Evolutionary conservation across 2,329 filamentous ascomycete species (phyloP), one percentile per base, ranked within the genome.

Genomic region (Thielaviopsis ethacetica): DNA sequence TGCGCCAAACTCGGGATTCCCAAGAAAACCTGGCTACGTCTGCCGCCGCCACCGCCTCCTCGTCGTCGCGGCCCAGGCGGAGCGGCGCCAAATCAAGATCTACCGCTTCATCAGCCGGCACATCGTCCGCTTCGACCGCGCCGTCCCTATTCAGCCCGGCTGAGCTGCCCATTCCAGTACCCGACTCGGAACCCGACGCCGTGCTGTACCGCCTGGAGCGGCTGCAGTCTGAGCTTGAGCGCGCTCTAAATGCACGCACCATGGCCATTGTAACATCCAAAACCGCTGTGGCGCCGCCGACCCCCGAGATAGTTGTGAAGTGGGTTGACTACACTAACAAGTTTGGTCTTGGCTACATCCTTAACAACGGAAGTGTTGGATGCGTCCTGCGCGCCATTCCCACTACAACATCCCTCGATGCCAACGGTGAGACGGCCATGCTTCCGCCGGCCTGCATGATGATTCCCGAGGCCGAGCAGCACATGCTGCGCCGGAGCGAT

Each of bases 241-340:
- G 82, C 53, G 81, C 82, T 2, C 70, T 85, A 7, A 84, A 84
- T 64, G 75, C 82, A 47, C 76, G 82, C 65, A 75, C 80, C 0
- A 83, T 81, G 75, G 81, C 81, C 21, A 74, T 82, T 58, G 72
- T 83, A 54, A 77, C 75, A 0, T 73, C 78, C 10, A 78, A 80
- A 70, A 72, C 77, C 60, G 70, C 76, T 62, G 69, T 76, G 59
- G 72, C 78, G 67, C 67, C 82, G 62, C 67, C 82, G 62, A 69
- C 84, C 67, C 77, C 85, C 67, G 71, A 83, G 67, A 79, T 85
- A 52, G 82, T 85, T 13, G 80, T 85, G 12, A 89, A 91, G 67
- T 93, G 88, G 88, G 88, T 93, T 6, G 88, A 93, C 68, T 93
- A 93, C 69, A 89, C 86, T 61, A 88, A 90, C 70, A 90, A 90